Evolutionary conservation across 345 rosid genomes (phyloP).

Genomic region (Garcia nutans): DNA sequence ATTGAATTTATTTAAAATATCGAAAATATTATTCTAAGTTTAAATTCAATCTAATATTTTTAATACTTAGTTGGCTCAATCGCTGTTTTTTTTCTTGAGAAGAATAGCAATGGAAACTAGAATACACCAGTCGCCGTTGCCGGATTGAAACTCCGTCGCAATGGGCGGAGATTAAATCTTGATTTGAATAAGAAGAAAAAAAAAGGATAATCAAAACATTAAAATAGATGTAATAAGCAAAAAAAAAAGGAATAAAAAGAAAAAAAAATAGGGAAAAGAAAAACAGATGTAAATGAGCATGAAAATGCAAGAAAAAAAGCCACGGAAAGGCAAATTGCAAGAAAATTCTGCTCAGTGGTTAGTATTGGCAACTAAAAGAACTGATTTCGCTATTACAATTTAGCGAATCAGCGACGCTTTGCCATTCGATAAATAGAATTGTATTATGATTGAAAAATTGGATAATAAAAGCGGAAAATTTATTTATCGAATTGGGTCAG

Average conservation of each 20-base stretch:
- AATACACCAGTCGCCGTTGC: too few relatives aligned
- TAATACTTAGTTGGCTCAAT: too few relatives aligned
- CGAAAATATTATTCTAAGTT: too few relatives aligned
- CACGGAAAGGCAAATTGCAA: constrained; percentile 23
- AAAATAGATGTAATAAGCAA: not conserved
- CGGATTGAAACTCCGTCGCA: too few relatives aligned
- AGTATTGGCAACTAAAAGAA: constrained; percentile 51
- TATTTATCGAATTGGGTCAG: too few relatives aligned
- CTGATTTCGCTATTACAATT: constrained; percentile 38
- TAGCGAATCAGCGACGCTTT: constrained; percentile 45
- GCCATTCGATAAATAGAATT: constrained; percentile 20
- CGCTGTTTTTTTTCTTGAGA: too few relatives aligned
- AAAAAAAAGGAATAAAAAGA: not conserved
- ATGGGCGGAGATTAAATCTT: too few relatives aligned
- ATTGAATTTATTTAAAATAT: not conserved
- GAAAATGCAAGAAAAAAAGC: constrained; percentile 31
- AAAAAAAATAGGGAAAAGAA: not conserved
- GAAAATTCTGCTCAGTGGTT: constrained; percentile 27
- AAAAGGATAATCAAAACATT: too few relatives aligned
- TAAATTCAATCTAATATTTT: too few relatives aligned
- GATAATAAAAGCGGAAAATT: not conserved
- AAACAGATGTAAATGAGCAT: constrained; percentile 32
- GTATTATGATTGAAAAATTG: not conserved
- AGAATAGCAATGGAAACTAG: too few relatives aligned
- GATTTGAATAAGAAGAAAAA: too few relatives aligned